A percentile compares a stretch with the other conserved stretches of the same genome.
These are phyloP conservation scores for Pulchroboletus neoregius DNA, from an alignment of 1,284 basidiomycete species.

Conservation along the genomic window DNA sequence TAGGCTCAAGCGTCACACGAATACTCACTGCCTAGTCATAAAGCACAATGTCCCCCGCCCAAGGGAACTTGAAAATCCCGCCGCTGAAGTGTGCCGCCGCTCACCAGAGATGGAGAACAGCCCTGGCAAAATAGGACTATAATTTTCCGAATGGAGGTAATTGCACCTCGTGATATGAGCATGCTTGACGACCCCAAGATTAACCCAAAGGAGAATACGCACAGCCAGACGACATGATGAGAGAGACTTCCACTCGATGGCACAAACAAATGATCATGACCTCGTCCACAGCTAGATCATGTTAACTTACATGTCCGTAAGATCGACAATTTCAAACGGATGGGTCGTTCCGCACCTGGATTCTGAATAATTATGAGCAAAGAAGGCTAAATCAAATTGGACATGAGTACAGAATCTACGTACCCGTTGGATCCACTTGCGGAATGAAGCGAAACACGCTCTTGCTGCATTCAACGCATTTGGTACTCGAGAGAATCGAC, in stretches of 20 bases:
- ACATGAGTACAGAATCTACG: constrained; percentile 2
- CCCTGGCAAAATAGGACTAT: too few species aligned
- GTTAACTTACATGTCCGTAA: not conserved
- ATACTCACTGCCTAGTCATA: not conserved
- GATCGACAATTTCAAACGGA: constrained; percentile 25
- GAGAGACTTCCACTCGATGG: too few species aligned
- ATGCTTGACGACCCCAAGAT: constrained; percentile 16
- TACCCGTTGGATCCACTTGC: constrained; percentile 19
- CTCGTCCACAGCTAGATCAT: not conserved
- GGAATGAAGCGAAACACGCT: constrained; percentile 20
- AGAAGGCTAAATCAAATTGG: constrained; percentile 6
- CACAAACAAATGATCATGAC: constrained; percentile 18
- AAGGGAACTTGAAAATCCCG: constrained; percentile 7
- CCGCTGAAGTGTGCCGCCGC: not conserved
- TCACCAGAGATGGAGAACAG: not conserved
- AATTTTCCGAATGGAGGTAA: constrained; percentile 12
- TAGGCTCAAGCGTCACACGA: constrained; percentile 1
- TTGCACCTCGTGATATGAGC: constrained; percentile 20
- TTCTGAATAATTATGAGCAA: not conserved
- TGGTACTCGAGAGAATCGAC: constrained; percentile 11
- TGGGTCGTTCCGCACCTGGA: constrained; percentile 1
- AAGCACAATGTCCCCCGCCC: constrained; percentile 5
- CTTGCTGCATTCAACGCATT: constrained; percentile 11
- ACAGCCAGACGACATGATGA: too few species aligned
- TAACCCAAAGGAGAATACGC: constrained; percentile 24